Evolutionary conservation across 371 early-diverging fungal species (phyloP).

Genomic region (Mortierella sp.): DNA sequence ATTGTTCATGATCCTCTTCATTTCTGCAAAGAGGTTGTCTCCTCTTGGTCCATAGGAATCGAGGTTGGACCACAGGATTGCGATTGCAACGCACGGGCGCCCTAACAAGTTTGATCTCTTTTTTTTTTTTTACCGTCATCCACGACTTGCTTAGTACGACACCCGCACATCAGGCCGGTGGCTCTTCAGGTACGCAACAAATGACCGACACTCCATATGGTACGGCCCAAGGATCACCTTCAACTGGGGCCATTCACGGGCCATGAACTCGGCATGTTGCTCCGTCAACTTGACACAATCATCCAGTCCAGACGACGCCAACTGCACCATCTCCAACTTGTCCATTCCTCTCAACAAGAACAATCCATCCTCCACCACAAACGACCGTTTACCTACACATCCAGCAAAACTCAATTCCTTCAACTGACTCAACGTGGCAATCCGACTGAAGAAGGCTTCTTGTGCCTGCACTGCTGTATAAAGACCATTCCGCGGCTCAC

Average conservation of each 20-base stretch:
- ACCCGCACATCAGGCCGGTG: conserved; percentile 16
- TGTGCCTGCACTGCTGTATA: conserved; percentile 6
- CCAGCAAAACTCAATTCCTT: conserved; percentile 10
- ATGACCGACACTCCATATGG: neutral
- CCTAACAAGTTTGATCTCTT: too few species aligned
- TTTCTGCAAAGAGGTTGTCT: too few species aligned
- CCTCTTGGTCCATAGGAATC: too few species aligned
- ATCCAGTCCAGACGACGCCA: neutral
- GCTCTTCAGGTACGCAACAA: conserved; percentile 1
- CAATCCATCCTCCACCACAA: conserved; percentile 1
- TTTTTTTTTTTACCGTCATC: too few species aligned
- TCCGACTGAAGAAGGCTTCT: conserved; percentile 4
- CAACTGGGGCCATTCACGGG: conserved; percentile 8
- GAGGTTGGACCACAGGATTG: too few species aligned
- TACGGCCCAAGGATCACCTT: conserved; percentile 8
- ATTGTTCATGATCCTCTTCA: too few species aligned
- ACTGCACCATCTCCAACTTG: conserved; percentile 9
- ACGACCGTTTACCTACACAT: neutral
- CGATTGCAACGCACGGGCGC: too few species aligned
- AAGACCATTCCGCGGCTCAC: neutral
- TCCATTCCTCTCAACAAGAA: neutral
- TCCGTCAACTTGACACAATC: conserved; percentile 7
- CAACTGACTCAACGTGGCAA: conserved; percentile 1
- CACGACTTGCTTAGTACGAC: neutral
- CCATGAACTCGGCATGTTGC: conserved; percentile 9